phyloP scores from a whole-genome alignment of 768 basidiomycete species.

The Chlorophyllum brunneum region DNA sequence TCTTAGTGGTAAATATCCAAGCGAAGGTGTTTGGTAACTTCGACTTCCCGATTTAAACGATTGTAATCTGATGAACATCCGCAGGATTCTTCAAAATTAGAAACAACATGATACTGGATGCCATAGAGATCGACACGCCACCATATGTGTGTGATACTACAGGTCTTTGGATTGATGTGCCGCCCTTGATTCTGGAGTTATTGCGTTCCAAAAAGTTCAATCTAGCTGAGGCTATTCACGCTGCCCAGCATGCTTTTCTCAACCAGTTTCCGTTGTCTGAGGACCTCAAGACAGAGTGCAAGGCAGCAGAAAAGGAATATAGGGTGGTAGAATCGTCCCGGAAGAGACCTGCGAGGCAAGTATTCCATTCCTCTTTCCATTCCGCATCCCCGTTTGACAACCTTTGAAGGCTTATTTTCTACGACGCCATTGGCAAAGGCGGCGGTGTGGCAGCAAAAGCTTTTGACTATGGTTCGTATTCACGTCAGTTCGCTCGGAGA shows the following conservation, averaged over 20 bases:
- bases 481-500: background rate
- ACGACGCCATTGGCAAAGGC: conserved; percentile 65
- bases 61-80: background rate
- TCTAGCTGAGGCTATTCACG: conserved; percentile 78
- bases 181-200: conserved; percentile 45
- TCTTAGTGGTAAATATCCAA: conserved; percentile 54
- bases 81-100: conserved; percentile 80
- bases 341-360: conserved; percentile 67
- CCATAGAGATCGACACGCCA: conserved; percentile 73
- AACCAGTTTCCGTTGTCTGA: conserved; percentile 68
- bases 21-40: conserved; percentile 72
- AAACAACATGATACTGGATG: conserved; percentile 63
- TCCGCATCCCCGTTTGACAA: background rate
- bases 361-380: background rate
- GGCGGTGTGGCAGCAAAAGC: conserved; percentile 74
- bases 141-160: conserved; percentile 71
- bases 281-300: conserved; percentile 82
- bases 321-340: conserved; percentile 44
- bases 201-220: conserved; percentile 54
- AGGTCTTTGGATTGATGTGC: conserved; percentile 80
- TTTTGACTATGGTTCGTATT: conserved; percentile 68
- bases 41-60: background rate
- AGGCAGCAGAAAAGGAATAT: conserved; percentile 73
- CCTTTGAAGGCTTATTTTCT: conserved; percentile 69
- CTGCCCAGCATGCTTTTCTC: conserved; percentile 80